phyloP scores from a whole-genome alignment of 306 rosid genomes.

The Fragaria iinumae region DNA sequence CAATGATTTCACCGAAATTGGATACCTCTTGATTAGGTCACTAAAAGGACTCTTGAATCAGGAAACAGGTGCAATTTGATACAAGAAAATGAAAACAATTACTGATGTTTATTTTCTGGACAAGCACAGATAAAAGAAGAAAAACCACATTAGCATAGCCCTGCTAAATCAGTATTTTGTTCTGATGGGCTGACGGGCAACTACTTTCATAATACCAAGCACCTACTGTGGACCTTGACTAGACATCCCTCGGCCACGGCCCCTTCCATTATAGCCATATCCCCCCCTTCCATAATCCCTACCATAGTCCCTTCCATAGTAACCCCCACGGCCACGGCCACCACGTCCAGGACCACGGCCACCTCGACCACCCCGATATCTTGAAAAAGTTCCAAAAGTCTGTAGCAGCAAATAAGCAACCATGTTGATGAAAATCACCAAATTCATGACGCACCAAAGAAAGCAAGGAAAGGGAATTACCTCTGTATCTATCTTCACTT shows the following conservation, averaged over 20 bases:
- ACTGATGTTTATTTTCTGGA: slow-evolving; percentile 41
- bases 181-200: slow-evolving; percentile 18
- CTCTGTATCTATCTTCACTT: slow-evolving; percentile 83
- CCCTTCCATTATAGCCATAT: slow-evolving; percentile 63
- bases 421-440: slow-evolving; percentile 17
- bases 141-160: slow-evolving; percentile 19
- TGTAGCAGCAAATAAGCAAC: slow-evolving; percentile 42
- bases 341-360: slow-evolving; percentile 76
- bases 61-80: slow-evolving; percentile 26
- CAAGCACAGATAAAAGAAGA: slow-evolving; percentile 19
- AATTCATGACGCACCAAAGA: neutral
- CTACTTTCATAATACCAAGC: slow-evolving; percentile 15
- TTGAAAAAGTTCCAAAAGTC: slow-evolving; percentile 83
- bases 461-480: slow-evolving; percentile 31
- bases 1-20: neutral
- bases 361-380: slow-evolving; percentile 80
- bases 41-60: neutral
- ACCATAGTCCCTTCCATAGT: slow-evolving; percentile 56
- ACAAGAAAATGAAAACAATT: neutral
- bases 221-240: slow-evolving; percentile 33
- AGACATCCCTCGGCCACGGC: slow-evolving; percentile 65
- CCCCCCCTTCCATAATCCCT: slow-evolving; percentile 59
- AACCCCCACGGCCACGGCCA: slow-evolving; percentile 77
- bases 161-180: slow-evolving; percentile 16
- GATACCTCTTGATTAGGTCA: slow-evolving; percentile 5